Conservation (phyloP, 495 filamentous ascomycete genomes). For the Baudoinia panamericana region DNA sequence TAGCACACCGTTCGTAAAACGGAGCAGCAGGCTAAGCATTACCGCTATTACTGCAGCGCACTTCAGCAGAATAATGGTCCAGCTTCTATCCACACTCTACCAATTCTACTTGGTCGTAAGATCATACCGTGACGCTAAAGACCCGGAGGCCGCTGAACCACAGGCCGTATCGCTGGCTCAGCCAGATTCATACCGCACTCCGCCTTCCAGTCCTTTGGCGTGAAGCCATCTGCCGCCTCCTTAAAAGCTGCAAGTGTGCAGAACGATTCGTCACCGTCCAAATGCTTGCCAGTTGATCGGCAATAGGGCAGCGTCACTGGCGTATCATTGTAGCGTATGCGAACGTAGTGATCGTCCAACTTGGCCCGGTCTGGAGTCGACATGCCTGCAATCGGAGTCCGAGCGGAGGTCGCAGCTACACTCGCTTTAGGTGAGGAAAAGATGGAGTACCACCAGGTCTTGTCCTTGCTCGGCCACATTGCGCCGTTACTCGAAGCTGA, state of each 20-base stretch:
- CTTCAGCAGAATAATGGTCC: no score
- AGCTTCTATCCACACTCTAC: no score
- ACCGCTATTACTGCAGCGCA: no score
- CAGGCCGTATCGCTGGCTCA: conserved; percentile 3
- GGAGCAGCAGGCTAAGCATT: no score
- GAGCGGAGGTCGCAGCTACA: conserved; percentile 23
- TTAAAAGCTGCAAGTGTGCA: conserved; percentile 93
- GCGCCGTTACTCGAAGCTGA: conserved; percentile 18
- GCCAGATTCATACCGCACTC: conserved; percentile 59
- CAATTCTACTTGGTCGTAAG: no score
- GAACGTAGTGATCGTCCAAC: conserved; percentile 70
- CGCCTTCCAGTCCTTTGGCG: conserved; percentile 63
- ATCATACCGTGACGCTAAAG: no score
- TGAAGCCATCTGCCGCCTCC: conserved; percentile 77
- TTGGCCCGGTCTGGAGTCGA: conserved; percentile 38
- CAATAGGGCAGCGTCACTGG: conserved; percentile 74
- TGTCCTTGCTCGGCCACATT: background rate
- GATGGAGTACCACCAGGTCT: conserved; percentile 35
- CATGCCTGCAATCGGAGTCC: conserved; percentile 38
- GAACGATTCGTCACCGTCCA: conserved; percentile 78
- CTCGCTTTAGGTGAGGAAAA: conserved; percentile 26
- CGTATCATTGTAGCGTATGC: conserved; percentile 83
- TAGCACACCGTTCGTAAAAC: no score
- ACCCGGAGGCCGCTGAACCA: conserved; percentile 13
- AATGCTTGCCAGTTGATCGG: conserved; percentile 60